phyloP scores from a whole-genome alignment of 2,329 filamentous ascomycete genomes.

The Calonectria hongkongensis region DNA sequence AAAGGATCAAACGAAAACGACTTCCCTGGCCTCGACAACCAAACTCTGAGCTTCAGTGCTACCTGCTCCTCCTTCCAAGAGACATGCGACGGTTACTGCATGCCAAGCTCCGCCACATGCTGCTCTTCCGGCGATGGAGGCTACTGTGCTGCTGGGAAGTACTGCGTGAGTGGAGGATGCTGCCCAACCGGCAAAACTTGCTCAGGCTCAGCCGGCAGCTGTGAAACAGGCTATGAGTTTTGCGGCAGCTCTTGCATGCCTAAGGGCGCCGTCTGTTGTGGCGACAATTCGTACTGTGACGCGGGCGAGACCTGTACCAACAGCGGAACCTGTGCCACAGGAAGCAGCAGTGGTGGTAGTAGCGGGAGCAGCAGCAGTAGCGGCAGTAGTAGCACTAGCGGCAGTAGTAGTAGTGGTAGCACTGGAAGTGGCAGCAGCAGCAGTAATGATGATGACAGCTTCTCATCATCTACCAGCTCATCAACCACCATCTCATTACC shows the following conservation, averaged over 20 bases:
- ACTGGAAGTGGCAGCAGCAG: background rate
- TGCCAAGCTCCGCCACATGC: background rate
- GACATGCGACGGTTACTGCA: background rate
- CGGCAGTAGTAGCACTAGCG: background rate
- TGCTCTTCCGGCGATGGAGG: background rate
- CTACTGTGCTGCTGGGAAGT: background rate
- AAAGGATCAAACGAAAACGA: background rate
- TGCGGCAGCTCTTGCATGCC: constrained; percentile 4
- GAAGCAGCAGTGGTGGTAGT: background rate
- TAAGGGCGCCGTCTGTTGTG: background rate
- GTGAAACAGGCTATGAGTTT: background rate
- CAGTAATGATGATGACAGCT: background rate
- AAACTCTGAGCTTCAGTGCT: background rate
- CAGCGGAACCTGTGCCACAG: background rate
- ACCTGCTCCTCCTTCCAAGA: background rate
- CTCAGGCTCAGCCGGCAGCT: background rate
- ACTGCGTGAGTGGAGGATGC: constrained; percentile 9
- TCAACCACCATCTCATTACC: background rate
- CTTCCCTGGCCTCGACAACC: background rate
- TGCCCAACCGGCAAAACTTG: background rate
- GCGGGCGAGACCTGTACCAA: background rate
- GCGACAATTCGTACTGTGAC: background rate
- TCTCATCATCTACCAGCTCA: background rate
- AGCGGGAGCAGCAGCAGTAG: background rate
- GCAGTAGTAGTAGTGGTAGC: background rate